Percentiles rank a stretch among this genome's conserved stretches.
phyloP scores from a whole-genome alignment of 805 yeast species.

The Monosporozyma unispora region DNA sequence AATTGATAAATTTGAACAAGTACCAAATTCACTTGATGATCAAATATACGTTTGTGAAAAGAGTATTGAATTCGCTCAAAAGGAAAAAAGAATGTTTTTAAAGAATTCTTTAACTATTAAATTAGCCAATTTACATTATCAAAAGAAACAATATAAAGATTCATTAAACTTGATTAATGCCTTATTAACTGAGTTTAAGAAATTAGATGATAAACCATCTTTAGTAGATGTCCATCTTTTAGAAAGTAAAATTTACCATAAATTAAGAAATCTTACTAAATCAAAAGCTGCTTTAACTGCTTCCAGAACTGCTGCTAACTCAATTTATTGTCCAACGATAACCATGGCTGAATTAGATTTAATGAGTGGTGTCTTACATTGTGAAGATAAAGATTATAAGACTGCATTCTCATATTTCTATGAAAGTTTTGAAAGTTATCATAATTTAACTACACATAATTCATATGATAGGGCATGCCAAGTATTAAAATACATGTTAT shows the following conservation, averaged over 20 bases:
- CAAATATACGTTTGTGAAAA: slow-evolving; percentile 70
- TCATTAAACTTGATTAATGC: slow-evolving; percentile 64
- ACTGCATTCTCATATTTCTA: slow-evolving; percentile 93
- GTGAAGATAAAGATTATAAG: slow-evolving; percentile 93
- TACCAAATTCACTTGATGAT: slow-evolving; percentile 52
- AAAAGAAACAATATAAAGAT: slow-evolving; percentile 53
- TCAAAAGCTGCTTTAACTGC: slow-evolving; percentile 87
- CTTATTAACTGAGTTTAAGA: slow-evolving; percentile 77
- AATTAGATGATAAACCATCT: slow-evolving; percentile 90
- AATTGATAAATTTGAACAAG: slow-evolving; percentile 65
- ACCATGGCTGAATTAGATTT: slow-evolving; percentile 90
- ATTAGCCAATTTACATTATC: slow-evolving; percentile 65
- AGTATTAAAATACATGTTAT: slow-evolving; percentile 83
- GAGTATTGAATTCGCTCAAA: slow-evolving; percentile 78
- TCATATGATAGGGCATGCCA: slow-evolving; percentile 63
- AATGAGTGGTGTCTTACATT: slow-evolving; percentile 91
- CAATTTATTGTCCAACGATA: slow-evolving; percentile 90
- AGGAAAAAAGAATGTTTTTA: slow-evolving; percentile 76
- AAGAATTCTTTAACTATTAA: slow-evolving; percentile 83
- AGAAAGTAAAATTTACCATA: slow-evolving; percentile 84
- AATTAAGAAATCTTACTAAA: slow-evolving; percentile 83
- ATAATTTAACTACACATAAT: slow-evolving; percentile 35
- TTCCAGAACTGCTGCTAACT: slow-evolving; percentile 95
- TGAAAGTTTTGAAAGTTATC: slow-evolving; percentile 89
- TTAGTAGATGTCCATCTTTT: slow-evolving; percentile 90